Base-by-base conservation (phyloP, 2,329 filamentous ascomycete genomes). In the Apiospora kogelbergensis region DNA sequence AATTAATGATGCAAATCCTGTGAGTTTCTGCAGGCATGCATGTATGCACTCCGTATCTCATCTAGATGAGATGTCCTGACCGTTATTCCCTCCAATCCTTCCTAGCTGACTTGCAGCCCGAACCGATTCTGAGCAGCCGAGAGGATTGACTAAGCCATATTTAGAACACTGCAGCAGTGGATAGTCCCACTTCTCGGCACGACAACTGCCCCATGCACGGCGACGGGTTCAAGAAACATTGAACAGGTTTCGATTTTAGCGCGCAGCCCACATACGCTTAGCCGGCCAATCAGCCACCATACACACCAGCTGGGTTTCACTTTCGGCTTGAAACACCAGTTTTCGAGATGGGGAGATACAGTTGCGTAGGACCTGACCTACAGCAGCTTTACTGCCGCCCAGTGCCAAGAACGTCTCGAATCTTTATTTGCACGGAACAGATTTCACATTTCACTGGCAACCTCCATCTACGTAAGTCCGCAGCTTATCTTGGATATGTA, bases 221-320 rank as follows among this genome's bases (percentile, higher is more conserved):
- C 26, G 41, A 42, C 44, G 63, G 41, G 63, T 33, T 46, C 60
- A 20, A 65, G 67, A 64, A 64, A 42, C 40, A 71, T 67, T 73
- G 17, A 37, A n/a, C 26, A 60, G 53, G 53, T 60, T 60, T 60
- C 53, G 53, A 37, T 60, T 37, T 60, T 72, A 72, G 69, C 70
- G 71, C 71, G 67, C 7, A 33, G 53, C 17, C 53, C 26, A 33
- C 44, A n/a, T 17, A 40, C 72, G 72, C 70, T 72, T 73, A 72
- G 53, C 24, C 11, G 17, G 44, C 73, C 73, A 74, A 74, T 74
- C 11, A 70, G 33, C 67, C 9, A 3, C 24, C n/a, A 65, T 67
- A 66, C 65, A 66, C 71, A 69, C 69, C 63, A 70, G 40, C 57
- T 48, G 67, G 69, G 72, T 66, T 67, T 65, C 46, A 26, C 53